These are phyloP conservation scores for Solanum paucissectum DNA, from an alignment of 257 asterid genomes.

Conservation along the genomic window DNA sequence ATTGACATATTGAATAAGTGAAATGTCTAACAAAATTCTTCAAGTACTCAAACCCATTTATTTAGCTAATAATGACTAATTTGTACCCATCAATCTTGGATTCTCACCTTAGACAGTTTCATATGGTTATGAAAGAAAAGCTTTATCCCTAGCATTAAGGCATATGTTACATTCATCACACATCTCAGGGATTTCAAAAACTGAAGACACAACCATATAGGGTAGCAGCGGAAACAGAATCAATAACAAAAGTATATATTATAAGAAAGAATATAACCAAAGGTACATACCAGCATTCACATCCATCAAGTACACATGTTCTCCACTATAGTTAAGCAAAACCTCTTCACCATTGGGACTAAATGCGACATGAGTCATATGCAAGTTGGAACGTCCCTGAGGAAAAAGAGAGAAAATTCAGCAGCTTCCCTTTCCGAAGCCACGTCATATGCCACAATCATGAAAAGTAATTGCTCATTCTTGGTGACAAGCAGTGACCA, in stretches of 20 bases:
- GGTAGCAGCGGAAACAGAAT: background rate
- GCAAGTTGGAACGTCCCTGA: constrained; percentile 75
- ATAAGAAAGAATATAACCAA: background rate
- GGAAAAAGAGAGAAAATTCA: constrained; percentile 8
- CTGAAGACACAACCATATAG: background rate
- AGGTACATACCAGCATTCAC: constrained; percentile 46
- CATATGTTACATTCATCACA: background rate
- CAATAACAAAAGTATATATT: background rate
- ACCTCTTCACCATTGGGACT: constrained; percentile 91
- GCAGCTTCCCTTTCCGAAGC: background rate
- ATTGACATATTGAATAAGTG: background rate
- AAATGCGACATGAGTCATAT: constrained; percentile 83
- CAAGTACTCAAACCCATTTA: background rate
- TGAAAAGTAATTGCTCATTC: background rate
- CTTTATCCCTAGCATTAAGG: background rate
- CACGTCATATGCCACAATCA: background rate
- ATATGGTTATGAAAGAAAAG: background rate
- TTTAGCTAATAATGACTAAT: background rate
- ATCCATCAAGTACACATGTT: constrained; percentile 93
- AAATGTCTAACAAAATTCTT: background rate
- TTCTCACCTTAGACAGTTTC: background rate
- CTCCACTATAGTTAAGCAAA: constrained; percentile 93
- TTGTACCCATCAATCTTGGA: background rate
- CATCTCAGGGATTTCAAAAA: background rate
- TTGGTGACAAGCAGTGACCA: background rate